A percentile compares a stretch with the other conserved stretches of the same genome.
phyloP scores from a whole-genome alignment of 306 rosid species.

The Malus fusca region DNA sequence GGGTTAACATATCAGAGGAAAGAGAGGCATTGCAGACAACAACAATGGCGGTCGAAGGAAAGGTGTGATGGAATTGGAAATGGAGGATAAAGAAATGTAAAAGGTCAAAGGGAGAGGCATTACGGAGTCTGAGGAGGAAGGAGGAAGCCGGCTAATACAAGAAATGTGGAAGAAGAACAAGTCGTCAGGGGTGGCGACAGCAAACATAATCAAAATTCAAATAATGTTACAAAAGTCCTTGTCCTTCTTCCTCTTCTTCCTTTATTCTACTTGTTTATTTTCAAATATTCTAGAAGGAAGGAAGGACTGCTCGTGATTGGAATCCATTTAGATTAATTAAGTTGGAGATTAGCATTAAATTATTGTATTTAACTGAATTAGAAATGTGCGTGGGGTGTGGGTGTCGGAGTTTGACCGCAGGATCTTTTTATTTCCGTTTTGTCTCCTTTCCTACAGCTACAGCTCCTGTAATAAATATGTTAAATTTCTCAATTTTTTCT shows the following conservation, averaged over 20 bases:
- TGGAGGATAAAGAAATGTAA: neutral
- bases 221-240: neutral
- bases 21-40: neutral
- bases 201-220: neutral
- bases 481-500: neutral
- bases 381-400: neutral
- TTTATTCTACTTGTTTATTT: neutral
- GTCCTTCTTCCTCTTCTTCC: neutral
- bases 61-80: slow-evolving; percentile 14
- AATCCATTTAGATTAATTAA: neutral
- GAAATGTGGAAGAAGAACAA: slow-evolving; percentile 18
- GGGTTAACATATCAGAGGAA: slow-evolving; percentile 2
- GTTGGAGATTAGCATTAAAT: neutral
- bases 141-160: slow-evolving; percentile 37
- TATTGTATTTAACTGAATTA: neutral
- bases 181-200: slow-evolving; percentile 64
- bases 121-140: slow-evolving; percentile 1
- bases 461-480: neutral
- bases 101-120: slow-evolving; percentile 40
- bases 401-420: neutral
- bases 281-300: slow-evolving; percentile 4
- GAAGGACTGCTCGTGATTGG: neutral
- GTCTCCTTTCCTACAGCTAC: neutral
- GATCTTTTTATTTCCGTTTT: neutral
- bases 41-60: slow-evolving; percentile 18